phyloP scores from a whole-genome alignment of 331 rosid species.

The Rosa hybrid region DNA sequence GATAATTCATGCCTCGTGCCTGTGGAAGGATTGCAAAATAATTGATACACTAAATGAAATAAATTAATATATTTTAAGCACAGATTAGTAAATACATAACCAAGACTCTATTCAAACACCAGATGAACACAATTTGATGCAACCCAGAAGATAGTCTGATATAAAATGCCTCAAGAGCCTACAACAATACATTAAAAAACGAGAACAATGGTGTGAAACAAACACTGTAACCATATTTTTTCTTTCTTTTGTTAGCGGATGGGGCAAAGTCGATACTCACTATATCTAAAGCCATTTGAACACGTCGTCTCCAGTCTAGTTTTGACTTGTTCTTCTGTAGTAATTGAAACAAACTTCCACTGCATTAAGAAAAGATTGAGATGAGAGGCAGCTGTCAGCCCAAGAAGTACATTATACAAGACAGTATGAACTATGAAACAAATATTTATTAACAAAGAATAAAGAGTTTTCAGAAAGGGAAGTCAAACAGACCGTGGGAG shows the following conservation, averaged over 20 bases:
- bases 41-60: no score
- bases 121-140: not conserved
- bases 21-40: conserved; percentile 35
- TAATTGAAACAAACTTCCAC: conserved; percentile 92
- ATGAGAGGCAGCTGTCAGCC: conserved; percentile 13
- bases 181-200: not conserved
- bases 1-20: conserved; percentile 94
- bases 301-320: conserved; percentile 88
- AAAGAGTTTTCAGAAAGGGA: conserved; percentile 10
- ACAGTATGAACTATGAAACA: not conserved
- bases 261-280: conserved; percentile 48
- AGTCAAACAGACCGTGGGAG: conserved; percentile 79
- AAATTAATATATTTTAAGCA: no score
- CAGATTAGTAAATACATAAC: no score
- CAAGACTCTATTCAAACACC: no score
- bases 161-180: not conserved
- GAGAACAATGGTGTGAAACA: not conserved
- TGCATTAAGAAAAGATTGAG: conserved; percentile 39
- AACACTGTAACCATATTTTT: not conserved
- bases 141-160: not conserved
- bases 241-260: not conserved
- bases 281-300: conserved; percentile 92
- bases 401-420: not conserved
- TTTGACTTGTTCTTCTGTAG: conserved; percentile 79
- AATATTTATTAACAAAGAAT: conserved; percentile 1